Evolutionary conservation across 208 protist species (phyloP).

Genomic region (Trypanosoma congolense): DNA sequence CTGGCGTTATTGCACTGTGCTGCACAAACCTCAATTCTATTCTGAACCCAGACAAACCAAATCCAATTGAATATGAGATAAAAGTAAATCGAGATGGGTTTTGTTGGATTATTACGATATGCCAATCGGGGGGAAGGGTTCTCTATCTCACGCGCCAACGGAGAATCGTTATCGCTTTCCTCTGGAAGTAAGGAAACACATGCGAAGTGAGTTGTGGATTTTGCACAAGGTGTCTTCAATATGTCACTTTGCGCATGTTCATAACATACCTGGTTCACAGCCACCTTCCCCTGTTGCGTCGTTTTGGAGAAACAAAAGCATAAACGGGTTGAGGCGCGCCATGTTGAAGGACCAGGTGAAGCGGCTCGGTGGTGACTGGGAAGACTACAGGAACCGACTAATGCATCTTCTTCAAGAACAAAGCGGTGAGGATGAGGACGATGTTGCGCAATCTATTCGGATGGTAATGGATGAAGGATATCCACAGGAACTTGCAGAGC

Average conservation of each 20-base stretch:
- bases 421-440: conserved; percentile 70
- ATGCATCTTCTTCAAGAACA: conserved; percentile 71
- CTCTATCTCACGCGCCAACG: conserved; percentile 14
- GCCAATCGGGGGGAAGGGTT: conserved; percentile 37
- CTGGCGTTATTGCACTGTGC: conserved; percentile 70
- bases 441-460: conserved; percentile 66
- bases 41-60: conserved; percentile 48
- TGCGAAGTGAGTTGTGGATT: conserved; percentile 84
- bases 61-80: conserved; percentile 88
- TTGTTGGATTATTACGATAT: conserved; percentile 90
- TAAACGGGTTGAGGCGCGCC: conserved; percentile 17
- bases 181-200: conserved; percentile 30
- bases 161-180: conserved; percentile 19
- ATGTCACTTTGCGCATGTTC: conserved; percentile 70
- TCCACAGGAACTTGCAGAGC: conserved; percentile 51
- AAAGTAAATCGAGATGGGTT: conserved; percentile 83
- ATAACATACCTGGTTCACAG: conserved; percentile 80
- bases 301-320: conserved; percentile 29
- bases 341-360: conserved; percentile 51
- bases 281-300: conserved; percentile 40
- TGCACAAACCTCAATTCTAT: conserved; percentile 80
- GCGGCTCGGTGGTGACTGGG: conserved; percentile 78
- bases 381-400: conserved; percentile 74
- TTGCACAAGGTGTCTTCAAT: conserved; percentile 77
- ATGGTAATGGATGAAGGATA: conserved; percentile 86